phyloP scores from a whole-genome alignment of 768 basidiomycete genomes.

The Rhizopogon salebrosus region DNA sequence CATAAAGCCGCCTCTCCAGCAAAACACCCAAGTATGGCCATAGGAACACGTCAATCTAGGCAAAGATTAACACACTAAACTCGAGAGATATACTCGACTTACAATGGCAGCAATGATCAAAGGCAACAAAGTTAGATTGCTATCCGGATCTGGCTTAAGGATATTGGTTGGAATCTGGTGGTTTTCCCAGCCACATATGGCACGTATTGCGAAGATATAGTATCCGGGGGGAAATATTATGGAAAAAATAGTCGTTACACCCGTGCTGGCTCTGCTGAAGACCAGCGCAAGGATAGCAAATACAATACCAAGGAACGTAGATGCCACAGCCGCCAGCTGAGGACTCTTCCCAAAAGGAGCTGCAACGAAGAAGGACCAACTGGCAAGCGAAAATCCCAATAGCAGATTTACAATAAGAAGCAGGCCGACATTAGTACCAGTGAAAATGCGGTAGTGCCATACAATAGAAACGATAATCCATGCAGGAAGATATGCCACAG shows the following conservation, averaged over 20 bases:
- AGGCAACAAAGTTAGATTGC: constrained; percentile 46
- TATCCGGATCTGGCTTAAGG: constrained; percentile 57
- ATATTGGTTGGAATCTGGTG: constrained; percentile 49
- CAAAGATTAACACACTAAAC: not conserved
- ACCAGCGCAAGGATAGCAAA: constrained; percentile 65
- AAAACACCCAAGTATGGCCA: constrained; percentile 66
- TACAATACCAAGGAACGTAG: constrained; percentile 61
- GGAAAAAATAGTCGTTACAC: constrained; percentile 54
- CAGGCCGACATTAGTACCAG: constrained; percentile 50
- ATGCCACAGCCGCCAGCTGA: constrained; percentile 61
- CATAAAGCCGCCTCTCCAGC: constrained; percentile 58
- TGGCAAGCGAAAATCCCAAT: constrained; percentile 60
- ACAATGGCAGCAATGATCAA: constrained; percentile 64
- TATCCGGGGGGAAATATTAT: constrained; percentile 73
- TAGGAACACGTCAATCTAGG: constrained; percentile 64
- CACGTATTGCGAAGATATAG: constrained; percentile 67
- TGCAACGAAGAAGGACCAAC: constrained; percentile 68
- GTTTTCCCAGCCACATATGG: constrained; percentile 65
- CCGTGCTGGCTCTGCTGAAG: constrained; percentile 36
- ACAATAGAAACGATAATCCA: constrained; percentile 64
- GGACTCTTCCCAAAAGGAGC: constrained; percentile 70
- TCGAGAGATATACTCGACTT: constrained; percentile 16
- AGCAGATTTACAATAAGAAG: constrained; percentile 63
- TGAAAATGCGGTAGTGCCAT: constrained; percentile 69
- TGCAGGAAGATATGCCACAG: constrained; percentile 65